Evolutionary conservation across 2,329 filamentous ascomycete genomes (phyloP), one percentile per base, ranked within the genome.

Genomic region (Penicillium janthinellum): DNA sequence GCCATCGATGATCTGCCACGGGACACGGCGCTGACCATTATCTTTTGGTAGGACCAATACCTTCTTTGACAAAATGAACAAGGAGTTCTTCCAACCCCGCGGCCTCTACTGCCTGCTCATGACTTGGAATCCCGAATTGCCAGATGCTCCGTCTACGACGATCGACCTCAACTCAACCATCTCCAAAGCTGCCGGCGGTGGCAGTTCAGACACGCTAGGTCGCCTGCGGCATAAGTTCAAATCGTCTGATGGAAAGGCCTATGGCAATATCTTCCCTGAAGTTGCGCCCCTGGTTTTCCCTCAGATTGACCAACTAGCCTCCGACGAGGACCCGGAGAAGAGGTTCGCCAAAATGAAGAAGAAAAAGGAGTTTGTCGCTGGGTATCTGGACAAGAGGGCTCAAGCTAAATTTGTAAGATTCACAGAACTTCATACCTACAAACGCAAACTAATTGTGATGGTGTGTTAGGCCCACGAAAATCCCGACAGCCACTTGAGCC

Each of bases 21-120:
- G 20, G 31, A 35, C 15, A 49, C 12, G 20, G 14, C 25, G 22
- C 50, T 58, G 25, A 58, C 50, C 7, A 5, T 25, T 31, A 31
- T 7, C 28, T 31, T 6, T 39, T 25, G 22, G 17, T 28, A 70
- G 78, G 44, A 78, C 81, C 0, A 87, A 86, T 64, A 73, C 69
- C 0, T 88, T 85, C 67, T 77, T 88, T 15, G 80, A 86, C 63
- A 72, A 76, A 38, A 78, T 86, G 65, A 88, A 88, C 65, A 75
- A 80, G 8, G 76, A 82, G 3, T 80, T 86, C 59, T 88, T 88
- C 70, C 79, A 77, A 49, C 85, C 86, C 0, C 79, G 79, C 1
- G 85, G 85, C 0, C 76, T 88, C 0, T 84, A 81, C 70, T 81
- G 78, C 60, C 73, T 84, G 20, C 76, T 88, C 39, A 80, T 87